These are phyloP conservation scores for Poterioochromonas sp. DNA, from an alignment of 352 stramenopile genomes.

Conservation along the genomic window DNA sequence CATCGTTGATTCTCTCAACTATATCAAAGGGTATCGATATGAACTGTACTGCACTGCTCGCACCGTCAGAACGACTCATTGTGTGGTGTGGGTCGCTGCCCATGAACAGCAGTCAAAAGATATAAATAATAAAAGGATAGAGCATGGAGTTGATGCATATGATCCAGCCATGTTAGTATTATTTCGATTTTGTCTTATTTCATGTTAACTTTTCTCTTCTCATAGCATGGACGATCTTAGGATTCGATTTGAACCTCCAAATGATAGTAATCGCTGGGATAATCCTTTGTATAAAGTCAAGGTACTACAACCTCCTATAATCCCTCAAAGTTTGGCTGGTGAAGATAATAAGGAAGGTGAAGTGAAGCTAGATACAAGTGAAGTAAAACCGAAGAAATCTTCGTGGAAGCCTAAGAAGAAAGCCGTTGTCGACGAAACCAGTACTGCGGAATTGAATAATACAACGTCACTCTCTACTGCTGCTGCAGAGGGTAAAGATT, in stretches of 20 bases:
- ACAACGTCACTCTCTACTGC: not conserved
- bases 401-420: conserved; percentile 21
- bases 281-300: conserved; percentile 59
- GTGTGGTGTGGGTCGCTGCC: conserved; percentile 48
- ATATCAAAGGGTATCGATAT: conserved; percentile 67
- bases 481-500: not conserved
- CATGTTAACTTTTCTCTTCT: not conserved
- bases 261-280: conserved; percentile 68
- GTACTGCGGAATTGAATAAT: not conserved
- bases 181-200: not conserved
- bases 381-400: not conserved
- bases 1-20: conserved; percentile 69
- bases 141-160: not conserved
- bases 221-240: conserved; percentile 57
- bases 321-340: not conserved
- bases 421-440: not conserved
- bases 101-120: not conserved
- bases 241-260: conserved; percentile 58
- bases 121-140: not conserved
- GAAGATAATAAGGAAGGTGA: not conserved
- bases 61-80: conserved; percentile 68
- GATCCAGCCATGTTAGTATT: not conserved
- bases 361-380: not conserved
- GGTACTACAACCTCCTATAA: too few relatives aligned
- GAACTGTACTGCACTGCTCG: conserved; percentile 71